phyloP scores from a whole-genome alignment of 768 basidiomycete species.

The Mycena sanguinolenta region DNA sequence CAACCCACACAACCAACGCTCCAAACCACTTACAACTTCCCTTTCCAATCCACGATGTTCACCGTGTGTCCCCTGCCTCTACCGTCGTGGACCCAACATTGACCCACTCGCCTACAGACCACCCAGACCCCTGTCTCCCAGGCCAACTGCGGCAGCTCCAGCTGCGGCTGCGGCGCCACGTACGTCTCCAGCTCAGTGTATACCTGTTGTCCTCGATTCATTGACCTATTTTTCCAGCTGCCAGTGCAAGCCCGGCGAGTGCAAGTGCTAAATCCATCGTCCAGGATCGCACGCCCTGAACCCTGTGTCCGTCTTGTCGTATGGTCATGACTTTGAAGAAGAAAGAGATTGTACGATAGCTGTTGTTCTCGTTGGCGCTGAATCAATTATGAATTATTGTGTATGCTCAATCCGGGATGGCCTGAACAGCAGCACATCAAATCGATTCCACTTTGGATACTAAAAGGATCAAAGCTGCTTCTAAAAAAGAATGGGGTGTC shows the following conservation, averaged over 20 bases:
- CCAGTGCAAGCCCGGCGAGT: constrained; percentile 64
- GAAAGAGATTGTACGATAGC: constrained; percentile 36
- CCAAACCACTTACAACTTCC: constrained; percentile 16
- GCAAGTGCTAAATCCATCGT: constrained; percentile 68
- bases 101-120: constrained; percentile 41
- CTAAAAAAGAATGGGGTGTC: constrained; percentile 11
- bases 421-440: constrained; percentile 11
- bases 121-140: constrained; percentile 57
- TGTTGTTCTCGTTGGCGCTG: constrained; percentile 34
- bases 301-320: neutral
- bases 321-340: constrained; percentile 27
- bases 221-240: constrained; percentile 56
- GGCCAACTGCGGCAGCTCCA: constrained; percentile 59
- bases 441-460: constrained; percentile 5
- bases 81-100: neutral
- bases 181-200: constrained; percentile 40
- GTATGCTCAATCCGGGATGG: constrained; percentile 30
- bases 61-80: constrained; percentile 49
- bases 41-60: constrained; percentile 50
- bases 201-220: neutral
- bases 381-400: constrained; percentile 33
- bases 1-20: constrained; percentile 31
- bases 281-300: constrained; percentile 18
- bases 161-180: constrained; percentile 68
- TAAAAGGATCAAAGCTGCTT: constrained; percentile 10